Evolutionary conservation across 2,329 filamentous ascomycete species (phyloP).

Genomic region (Laburnicola sp.): DNA sequence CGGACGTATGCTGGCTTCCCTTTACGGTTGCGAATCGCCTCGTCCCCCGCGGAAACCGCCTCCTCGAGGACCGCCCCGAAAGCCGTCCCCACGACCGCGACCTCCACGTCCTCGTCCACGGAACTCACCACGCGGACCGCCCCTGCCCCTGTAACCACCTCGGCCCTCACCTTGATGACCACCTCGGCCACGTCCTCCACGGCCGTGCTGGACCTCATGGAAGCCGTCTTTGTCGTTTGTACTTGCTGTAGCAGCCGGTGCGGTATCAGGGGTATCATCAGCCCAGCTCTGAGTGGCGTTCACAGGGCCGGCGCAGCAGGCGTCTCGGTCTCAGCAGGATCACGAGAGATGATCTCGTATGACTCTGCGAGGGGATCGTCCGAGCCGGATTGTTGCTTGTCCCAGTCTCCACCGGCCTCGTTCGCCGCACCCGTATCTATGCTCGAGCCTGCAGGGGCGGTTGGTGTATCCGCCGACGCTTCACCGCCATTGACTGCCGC

Average conservation of each 20-base stretch:
- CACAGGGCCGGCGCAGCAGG: constrained; percentile 56
- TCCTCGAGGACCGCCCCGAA: constrained; percentile 50
- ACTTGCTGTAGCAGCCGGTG: constrained; percentile 34
- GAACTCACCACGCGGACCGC: constrained; percentile 43
- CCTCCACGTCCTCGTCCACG: constrained; percentile 44
- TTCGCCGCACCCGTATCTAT: constrained; percentile 51
- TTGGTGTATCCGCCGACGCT: constrained; percentile 29
- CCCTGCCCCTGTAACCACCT: constrained; percentile 57
- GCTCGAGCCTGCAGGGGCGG: constrained; percentile 42
- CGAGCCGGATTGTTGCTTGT: constrained; percentile 55
- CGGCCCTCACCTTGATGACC: constrained; percentile 50
- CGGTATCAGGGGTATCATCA: constrained; percentile 64
- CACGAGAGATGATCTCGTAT: constrained; percentile 76
- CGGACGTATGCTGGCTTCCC: background rate
- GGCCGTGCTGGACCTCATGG: constrained; percentile 62
- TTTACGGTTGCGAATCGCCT: constrained; percentile 28
- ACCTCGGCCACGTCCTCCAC: constrained; percentile 56
- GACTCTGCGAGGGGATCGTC: constrained; percentile 61
- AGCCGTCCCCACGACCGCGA: constrained; percentile 47
- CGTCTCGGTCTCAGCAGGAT: constrained; percentile 73
- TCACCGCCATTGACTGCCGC: constrained; percentile 36
- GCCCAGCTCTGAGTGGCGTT: constrained; percentile 79
- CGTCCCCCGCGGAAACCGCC: constrained; percentile 42
- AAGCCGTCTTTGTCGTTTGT: constrained; percentile 65
- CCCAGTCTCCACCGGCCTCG: constrained; percentile 68